Evolutionary conservation across 208 protist genomes (phyloP).

Genomic region (Trypanosomatidae sp.): DNA sequence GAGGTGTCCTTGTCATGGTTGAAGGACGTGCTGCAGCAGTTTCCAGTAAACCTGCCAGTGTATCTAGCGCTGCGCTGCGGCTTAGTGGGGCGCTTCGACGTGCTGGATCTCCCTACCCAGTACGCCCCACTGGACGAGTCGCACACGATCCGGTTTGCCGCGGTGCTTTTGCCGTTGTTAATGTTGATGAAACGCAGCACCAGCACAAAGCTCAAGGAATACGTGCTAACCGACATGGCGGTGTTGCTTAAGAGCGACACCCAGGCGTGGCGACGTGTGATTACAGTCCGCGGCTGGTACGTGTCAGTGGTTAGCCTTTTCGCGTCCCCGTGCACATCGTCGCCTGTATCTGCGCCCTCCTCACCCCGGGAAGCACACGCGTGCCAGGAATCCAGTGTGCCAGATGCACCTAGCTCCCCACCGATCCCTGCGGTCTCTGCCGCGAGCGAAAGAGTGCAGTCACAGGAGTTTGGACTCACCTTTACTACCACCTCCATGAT

Average conservation of each 20-base stretch:
- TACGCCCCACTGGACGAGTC: slow-evolving; percentile 35
- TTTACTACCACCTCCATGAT: slow-evolving; percentile 43
- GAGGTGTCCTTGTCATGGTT: slow-evolving; percentile 81
- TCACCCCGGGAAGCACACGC: not conserved
- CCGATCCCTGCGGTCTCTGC: not conserved
- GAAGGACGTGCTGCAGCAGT: slow-evolving; percentile 39
- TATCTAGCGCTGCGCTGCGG: slow-evolving; percentile 70
- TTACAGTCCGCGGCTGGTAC: slow-evolving; percentile 71
- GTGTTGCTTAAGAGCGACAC: slow-evolving; percentile 55
- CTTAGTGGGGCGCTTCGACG: slow-evolving; percentile 65
- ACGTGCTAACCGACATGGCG: slow-evolving; percentile 54
- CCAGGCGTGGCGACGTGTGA: slow-evolving; percentile 58
- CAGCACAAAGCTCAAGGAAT: slow-evolving; percentile 39
- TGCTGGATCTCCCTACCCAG: slow-evolving; percentile 27
- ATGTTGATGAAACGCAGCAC: slow-evolving; percentile 52
- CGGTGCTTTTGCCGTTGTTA: slow-evolving; percentile 55
- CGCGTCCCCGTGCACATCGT: slow-evolving; percentile 3
- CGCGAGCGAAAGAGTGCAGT: not conserved
- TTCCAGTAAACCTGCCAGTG: slow-evolving; percentile 32
- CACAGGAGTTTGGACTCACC: slow-evolving; percentile 7
- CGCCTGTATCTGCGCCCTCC: not conserved
- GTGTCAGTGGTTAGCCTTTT: slow-evolving; percentile 57
- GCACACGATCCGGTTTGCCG: slow-evolving; percentile 48
- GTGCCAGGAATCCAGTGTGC: not conserved
- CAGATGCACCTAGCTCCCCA: not conserved